Base-by-base conservation (phyloP, 257 asterid genomes). In the Fraxinus pennsylvanica region DNA sequence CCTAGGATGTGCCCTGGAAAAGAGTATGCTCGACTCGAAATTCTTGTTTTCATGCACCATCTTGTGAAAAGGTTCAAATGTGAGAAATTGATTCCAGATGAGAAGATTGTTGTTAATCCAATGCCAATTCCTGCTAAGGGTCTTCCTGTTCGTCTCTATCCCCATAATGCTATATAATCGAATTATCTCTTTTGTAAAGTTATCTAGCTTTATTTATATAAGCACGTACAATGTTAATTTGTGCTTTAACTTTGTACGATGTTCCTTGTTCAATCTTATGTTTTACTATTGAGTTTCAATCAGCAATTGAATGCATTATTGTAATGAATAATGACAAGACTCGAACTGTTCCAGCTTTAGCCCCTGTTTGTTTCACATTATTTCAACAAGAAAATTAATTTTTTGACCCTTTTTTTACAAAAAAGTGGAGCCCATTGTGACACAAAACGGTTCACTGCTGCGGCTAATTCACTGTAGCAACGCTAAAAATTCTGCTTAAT, bases 101-200 rank as follows among this genome's bases (percentile, higher is more conserved):
- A 86, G 80, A 84, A 86, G 25, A 86, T 84, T 12, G 83, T 86
- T 0, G 87, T 86, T 2, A 72, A 86, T 74, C 90, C 90, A 1
- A 86, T 86, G 87, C 90, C 90, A 0, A 79, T 81, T 69, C 90
- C 90, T 13, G 90, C 81, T 0, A 81, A 84, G 85, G 90, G 87
- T 3, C 80, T 86, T 32, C 90, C 90, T 0, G 70, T 86, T 73
- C 90, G 86, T 3, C 86, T 86, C 30, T 84, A 29, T 77, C 86
- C 90, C 1, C 87, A 81, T 72, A 74, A 76, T 47, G 87, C 68
- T 69, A 54, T 4, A 17, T 19, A 17, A 54, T 54, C n/a, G 65
- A 17, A 54, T n/a, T 57, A 57, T 13, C 30, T 22, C 25, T 21
- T 57, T 19, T n/a, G 66, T 9, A n/a, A 29, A 22, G 12, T 57